A percentile compares a stretch with the other conserved stretches of the same genome.
Conservation (phyloP, 148 eudicot genomes). For the Spergularia bocconei region DNA sequence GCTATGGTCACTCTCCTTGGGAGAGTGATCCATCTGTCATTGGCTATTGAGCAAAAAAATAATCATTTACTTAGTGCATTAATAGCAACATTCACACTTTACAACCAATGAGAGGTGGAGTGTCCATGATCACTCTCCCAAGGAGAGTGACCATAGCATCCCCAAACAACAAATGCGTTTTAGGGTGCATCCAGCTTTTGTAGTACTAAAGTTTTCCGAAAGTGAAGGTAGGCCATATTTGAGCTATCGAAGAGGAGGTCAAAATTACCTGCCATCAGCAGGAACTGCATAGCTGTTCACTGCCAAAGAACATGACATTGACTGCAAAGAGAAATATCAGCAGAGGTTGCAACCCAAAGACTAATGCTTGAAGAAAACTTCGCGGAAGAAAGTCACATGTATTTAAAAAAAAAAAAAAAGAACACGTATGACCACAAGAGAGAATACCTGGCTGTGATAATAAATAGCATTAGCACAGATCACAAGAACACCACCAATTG, state of each 20-base stretch:
- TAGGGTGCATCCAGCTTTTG: not conserved
- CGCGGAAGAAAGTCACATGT: not conserved
- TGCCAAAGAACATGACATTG: slow-evolving; percentile 81
- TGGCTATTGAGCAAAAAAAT: too few relatives aligned
- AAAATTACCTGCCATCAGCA: slow-evolving; percentile 66
- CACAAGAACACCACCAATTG: slow-evolving; percentile 94
- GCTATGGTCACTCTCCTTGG: too few relatives aligned
- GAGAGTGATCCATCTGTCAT: too few relatives aligned
- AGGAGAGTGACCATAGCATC: too few relatives aligned
- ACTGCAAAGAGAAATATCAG: slow-evolving; percentile 51
- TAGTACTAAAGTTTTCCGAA: not conserved
- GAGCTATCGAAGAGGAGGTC: not conserved
- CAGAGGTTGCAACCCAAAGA: slow-evolving; percentile 14
- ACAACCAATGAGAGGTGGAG: too few relatives aligned
- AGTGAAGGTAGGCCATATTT: not conserved
- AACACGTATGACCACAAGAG: not conserved
- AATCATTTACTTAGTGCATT: too few relatives aligned
- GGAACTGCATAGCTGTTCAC: slow-evolving; percentile 79
- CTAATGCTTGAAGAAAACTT: not conserved
- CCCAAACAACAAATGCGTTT: not conserved
- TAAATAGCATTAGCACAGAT: slow-evolving; percentile 78
- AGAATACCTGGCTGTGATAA: slow-evolving; percentile 95
- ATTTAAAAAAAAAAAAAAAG: slow-evolving; percentile 11
- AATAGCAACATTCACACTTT: too few relatives aligned
- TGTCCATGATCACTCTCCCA: too few relatives aligned